Base-by-base conservation (phyloP, 2,329 filamentous ascomycete species). In the Paracamarosporium sp. region DNA sequence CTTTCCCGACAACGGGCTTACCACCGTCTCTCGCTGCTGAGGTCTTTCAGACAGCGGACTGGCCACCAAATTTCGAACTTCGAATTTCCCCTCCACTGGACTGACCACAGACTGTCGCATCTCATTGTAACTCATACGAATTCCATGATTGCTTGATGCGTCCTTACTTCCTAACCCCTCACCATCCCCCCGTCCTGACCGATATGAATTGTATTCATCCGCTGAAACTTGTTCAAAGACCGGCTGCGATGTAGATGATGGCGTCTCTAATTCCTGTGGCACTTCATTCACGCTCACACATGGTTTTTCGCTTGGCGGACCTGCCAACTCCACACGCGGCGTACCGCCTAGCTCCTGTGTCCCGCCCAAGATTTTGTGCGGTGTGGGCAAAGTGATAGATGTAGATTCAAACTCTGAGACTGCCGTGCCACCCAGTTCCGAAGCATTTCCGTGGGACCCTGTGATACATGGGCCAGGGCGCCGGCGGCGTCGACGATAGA, bases 281-380 rank as follows among this genome's bases (percentile, higher is more conserved):
- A 45, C 55, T 30, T 66, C 56, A n/a, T 63, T 67, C 35, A 72
- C 50, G 25, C 53, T 63, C 13, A 69, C 44, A n/a, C 59, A 60
- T 6, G 51, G 54, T 46, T 73, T 72, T 4, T 61, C 57, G 22
- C 69, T 63, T 3, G 54, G 17, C 3, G 70, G 65, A 44, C 62
- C 66, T 1, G 57, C 66, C 4, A 71, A 63, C 41, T 72, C 69
- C 15, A 59, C 64, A 41, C 68, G 57, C 8, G 68, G 64, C 8
- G 67, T 70, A 15, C 67, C 68, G 28, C 64, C 62, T 30, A 72
- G 64, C 48, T 72, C 69, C 17, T 70, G 68, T 7, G 66, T 59
- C 1, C 52, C 54, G 9, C 47, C 15, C 7, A 59, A 48, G 15
- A 43, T 11, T 50, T 70, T 71, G 46, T 60, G 64, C 7, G 59